Base-by-base conservation (phyloP, 371 early-diverging fungal species). In the Thermomucor indicae-seudaticae region DNA sequence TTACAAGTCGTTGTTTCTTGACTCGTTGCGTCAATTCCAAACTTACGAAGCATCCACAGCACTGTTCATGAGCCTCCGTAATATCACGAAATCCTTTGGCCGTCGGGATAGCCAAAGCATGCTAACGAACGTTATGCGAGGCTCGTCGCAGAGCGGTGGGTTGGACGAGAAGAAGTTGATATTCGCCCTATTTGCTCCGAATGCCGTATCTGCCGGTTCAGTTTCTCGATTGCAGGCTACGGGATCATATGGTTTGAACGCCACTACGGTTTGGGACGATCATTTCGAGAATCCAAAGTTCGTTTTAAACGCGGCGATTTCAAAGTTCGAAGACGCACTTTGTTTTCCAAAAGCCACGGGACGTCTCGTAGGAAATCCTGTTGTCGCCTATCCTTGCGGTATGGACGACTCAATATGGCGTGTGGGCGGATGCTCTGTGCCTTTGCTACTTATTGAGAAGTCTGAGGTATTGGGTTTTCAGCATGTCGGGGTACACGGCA, bases 331-430 rank as follows among this genome's bases (percentile, higher is more conserved):
- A 24, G 57, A 53, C 14, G 84, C 82, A 0, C 56, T 84, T 6
- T 62, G 65, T 34, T 57, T 55, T 1, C 59, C 74, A 6, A 57
- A 59, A n/a, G 62, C 61, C 3, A 72, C 77, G 56, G 81, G 75
- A 14, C 64, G 74, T 30, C 49, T 87, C 12, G 53, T 58, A 4
- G 87, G 87, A 7, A 65, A 75, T 24, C 80, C 82, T 0, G 62
- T 79, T 25, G 62, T 79, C 2, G 83, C 83, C 6, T 70, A 77
- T 51, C 75, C 80, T 17, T 67, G 74, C 62, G 75, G 84, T 17
- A 46, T 83, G 43, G 82, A 84, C 57, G 87, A 88, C 47, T 79
- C 85, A 0, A 73, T 86, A 28, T 86, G 87, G 86, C 85, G 84
- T 43, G 72, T 87, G 43, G 88, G 88, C 8, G 88, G 88, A 1